A percentile compares a stretch with the other conserved stretches of the same genome.
phyloP scores from a whole-genome alignment of 208 protist genomes.

The Spongospora subterranea region DNA sequence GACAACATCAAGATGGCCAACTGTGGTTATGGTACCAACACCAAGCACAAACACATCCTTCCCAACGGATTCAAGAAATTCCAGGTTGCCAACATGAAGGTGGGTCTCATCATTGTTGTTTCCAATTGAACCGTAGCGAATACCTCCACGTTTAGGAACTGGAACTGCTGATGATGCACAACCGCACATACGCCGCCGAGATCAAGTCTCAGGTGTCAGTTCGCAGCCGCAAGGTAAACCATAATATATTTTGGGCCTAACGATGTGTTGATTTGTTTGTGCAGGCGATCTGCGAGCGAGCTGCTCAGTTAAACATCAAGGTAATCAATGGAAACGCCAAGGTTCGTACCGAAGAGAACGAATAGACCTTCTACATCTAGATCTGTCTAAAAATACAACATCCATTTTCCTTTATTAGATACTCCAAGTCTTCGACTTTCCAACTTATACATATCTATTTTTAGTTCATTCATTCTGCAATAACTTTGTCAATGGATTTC shows the following conservation, averaged over 20 bases:
- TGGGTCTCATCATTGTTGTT: slow-evolving; percentile 45
- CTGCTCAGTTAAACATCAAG: slow-evolving; percentile 97
- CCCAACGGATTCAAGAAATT: slow-evolving; percentile 97
- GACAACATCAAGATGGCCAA: slow-evolving; percentile 94
- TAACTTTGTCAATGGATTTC: too few species aligned
- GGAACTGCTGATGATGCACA: slow-evolving; percentile 99
- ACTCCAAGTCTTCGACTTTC: too few species aligned
- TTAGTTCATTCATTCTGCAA: too few species aligned
- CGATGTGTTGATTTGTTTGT: background rate
- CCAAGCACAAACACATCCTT: slow-evolving; percentile 91
- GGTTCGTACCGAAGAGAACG: slow-evolving; percentile 86
- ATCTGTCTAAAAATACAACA: too few species aligned
- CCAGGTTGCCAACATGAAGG: slow-evolving; percentile 83
- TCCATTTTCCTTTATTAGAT: too few species aligned
- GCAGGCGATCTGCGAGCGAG: slow-evolving; percentile 95
- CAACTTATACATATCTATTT: too few species aligned
- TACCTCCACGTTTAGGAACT: slow-evolving; percentile 92
- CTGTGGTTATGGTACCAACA: slow-evolving; percentile 97
- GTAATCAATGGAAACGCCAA: slow-evolving; percentile 92
- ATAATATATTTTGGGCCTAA: background rate
- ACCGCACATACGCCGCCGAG: slow-evolving; percentile 97
- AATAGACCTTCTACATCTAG: slow-evolving; percentile 73
- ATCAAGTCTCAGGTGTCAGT: slow-evolving; percentile 93
- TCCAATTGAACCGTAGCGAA: slow-evolving; percentile 74
- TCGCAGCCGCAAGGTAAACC: slow-evolving; percentile 72